Base-by-base conservation (phyloP, 2,329 filamentous ascomycete species). In the Colletotrichum camelliae region DNA sequence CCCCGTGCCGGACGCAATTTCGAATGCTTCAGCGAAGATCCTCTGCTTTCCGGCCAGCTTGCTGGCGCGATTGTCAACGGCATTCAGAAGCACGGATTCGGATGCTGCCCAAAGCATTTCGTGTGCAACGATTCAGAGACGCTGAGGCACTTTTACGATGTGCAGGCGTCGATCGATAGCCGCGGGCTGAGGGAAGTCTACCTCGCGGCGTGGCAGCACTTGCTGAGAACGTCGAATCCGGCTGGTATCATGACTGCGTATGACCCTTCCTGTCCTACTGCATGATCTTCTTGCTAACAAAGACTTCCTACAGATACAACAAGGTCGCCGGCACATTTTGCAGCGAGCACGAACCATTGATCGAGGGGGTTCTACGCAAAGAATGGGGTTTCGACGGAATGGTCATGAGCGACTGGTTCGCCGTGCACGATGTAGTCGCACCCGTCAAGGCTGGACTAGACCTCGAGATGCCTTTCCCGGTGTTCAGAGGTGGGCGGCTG, bases 1-100 rank as follows among this genome's bases (percentile, higher is more conserved):
- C 86, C 86, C 0, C 81, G 86, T 7, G 86, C 83, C 6, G 86
- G 86, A n/a, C 80, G 86, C 67, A 85, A 85, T 37, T 87, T 87
- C 71, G 86, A 88, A 78, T 85, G 83, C 67, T 81, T 87, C 61
- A 84, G 83, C 31, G 84, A 88, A 75, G 86, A 88, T 73, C 86
- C 86, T n/a, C 79, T 87, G 18, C 79, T 87, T 3, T 83, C 86
- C 37, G 86, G 86, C 16, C 79, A 85, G 35, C 80, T 86, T 48
- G 86, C 86, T 18, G 85, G 84, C 21, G 81, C 83, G 62, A 83
- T 85, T 57, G 82, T 86, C 52, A 84, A 82, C 66, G 85, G 83
- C n/a, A 82, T 86, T n/a, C 83, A 86, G 70, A 80, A 80, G 7
- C 80, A 79, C 21, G 83, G 83, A 18, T 80, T 85, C 33, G 81